Evolutionary conservation across 1,284 basidiomycete genomes (phyloP).

Genomic region (Schizophyllum amplum): DNA sequence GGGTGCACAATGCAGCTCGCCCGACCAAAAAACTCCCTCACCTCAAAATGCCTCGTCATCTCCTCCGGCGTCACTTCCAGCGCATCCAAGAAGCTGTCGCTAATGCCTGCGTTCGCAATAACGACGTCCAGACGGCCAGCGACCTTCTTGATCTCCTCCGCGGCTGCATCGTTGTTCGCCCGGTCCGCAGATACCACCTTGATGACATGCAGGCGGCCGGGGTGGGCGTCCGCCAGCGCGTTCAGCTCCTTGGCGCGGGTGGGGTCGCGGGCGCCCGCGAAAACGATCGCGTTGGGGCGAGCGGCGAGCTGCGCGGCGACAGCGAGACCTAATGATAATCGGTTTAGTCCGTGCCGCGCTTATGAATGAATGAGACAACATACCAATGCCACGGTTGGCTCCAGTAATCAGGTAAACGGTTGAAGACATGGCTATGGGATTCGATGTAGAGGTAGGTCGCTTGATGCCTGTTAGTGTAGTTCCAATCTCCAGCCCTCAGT

Average conservation of each 20-base stretch:
- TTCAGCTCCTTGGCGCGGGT: not conserved
- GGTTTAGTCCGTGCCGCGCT: too few species aligned
- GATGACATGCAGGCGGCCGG: not conserved
- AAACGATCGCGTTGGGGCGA: constrained; percentile 4
- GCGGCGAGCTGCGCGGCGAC: constrained; percentile 1
- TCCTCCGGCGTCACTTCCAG: not conserved
- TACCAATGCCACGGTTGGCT: not conserved
- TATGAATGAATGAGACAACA: too few species aligned
- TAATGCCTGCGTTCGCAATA: constrained; percentile 2
- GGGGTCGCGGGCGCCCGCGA: constrained; percentile 4
- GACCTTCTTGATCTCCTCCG: not conserved
- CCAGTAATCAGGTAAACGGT: not conserved
- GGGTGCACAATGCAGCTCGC: too few species aligned
- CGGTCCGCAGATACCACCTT: constrained; percentile 1
- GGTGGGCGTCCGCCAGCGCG: not conserved
- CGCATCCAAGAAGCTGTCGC: not conserved
- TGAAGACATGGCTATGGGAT: not conserved
- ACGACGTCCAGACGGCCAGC: not conserved
- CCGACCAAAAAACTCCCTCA: not conserved
- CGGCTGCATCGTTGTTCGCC: constrained; percentile 2
- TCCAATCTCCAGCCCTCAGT: too few species aligned
- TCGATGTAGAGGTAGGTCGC: too few species aligned
- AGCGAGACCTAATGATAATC: not conserved
- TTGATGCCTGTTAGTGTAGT: too few species aligned
- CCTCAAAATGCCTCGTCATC: not conserved